Evolutionary conservation across 2,329 filamentous ascomycete genomes (phyloP), one percentile per base, ranked within the genome.

Genomic region (Penicillium sp.): DNA sequence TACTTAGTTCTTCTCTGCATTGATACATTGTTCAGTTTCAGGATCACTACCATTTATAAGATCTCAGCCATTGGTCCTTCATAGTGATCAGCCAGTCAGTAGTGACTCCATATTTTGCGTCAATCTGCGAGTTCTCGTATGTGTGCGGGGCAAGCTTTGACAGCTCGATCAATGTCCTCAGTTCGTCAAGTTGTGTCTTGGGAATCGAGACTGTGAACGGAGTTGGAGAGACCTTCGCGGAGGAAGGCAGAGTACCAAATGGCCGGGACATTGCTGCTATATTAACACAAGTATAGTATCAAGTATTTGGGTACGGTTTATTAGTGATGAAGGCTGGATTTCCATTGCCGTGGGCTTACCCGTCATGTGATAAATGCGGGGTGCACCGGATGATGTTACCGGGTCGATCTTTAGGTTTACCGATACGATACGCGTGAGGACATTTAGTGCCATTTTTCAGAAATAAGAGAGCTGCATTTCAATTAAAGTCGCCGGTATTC

Each of bases 121-220:
- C 74, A 9, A 68, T 55, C n/a, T 75, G 71, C 19, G 70, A 68
- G 65, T 81, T 82, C 62, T 83, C 81, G 42, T 75, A 84, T 2
- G 79, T 80, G 4, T 69, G 65, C 1, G 81, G 79, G 0, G 76
- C 81, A 13, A 84, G 71, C 48, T 76, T 79, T 4, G 81, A 80
- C 4, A 82, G 67, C 49, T 74, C 73, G 10, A 84, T 63, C 1
- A 84, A 70, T 3, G 77, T 72, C 53, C 76, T 73, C 58, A 84
- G 77, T 14, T 81, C 76, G 16, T 73, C 57, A 1, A 84, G 56
- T 37, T 79, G 74, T 22, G 75, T 65, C 6, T 82, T 77, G 1
- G 77, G 67, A 7, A 82, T 70, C 14, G 72, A 62, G 21, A 77
- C 71, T 9, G 68, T 76, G 68, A 82, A 83, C 0, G 77, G 76